phyloP scores from a whole-genome alignment of 1,139 yeast genomes.

The Zygoascus hellenicus region DNA sequence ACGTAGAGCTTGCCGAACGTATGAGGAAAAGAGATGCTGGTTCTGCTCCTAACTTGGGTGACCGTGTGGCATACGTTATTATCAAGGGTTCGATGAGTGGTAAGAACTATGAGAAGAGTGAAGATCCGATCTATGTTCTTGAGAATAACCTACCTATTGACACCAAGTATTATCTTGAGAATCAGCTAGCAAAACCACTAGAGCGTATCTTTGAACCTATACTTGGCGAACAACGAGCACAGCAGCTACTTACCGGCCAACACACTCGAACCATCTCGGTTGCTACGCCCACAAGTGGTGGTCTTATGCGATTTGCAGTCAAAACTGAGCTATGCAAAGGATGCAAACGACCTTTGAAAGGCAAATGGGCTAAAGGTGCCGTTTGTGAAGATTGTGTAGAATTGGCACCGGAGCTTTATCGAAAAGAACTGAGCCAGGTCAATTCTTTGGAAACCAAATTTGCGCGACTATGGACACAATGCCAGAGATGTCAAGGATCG shows the following conservation, averaged over 20 bases:
- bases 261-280: conserved; percentile 79
- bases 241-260: conserved; percentile 63
- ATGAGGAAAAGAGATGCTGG: conserved; percentile 97
- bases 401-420: conserved; percentile 72
- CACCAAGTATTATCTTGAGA: conserved; percentile 87
- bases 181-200: conserved; percentile 88
- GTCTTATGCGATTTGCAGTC: conserved; percentile 85
- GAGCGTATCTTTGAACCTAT: conserved; percentile 94
- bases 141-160: conserved; percentile 92
- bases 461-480: conserved; percentile 93
- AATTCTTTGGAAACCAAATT: conserved; percentile 77
- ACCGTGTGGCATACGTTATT: conserved; percentile 96
- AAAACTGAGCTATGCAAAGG: conserved; percentile 84
- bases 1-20: conserved; percentile 90
- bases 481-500: conserved; percentile 96
- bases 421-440: conserved; percentile 72
- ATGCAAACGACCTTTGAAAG: conserved; percentile 75
- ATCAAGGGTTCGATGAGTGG: conserved; percentile 75
- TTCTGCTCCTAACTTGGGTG: conserved; percentile 94
- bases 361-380: conserved; percentile 61
- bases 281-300: conserved; percentile 61
- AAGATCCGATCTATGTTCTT: conserved; percentile 89
- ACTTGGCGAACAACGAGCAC: conserved; percentile 78
- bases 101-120: conserved; percentile 91
- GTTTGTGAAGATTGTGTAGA: conserved; percentile 74